Evolutionary conservation across 2,329 filamentous ascomycete species (phyloP), one percentile per base, ranked within the genome.

Genomic region (Sporothrix humicola): DNA sequence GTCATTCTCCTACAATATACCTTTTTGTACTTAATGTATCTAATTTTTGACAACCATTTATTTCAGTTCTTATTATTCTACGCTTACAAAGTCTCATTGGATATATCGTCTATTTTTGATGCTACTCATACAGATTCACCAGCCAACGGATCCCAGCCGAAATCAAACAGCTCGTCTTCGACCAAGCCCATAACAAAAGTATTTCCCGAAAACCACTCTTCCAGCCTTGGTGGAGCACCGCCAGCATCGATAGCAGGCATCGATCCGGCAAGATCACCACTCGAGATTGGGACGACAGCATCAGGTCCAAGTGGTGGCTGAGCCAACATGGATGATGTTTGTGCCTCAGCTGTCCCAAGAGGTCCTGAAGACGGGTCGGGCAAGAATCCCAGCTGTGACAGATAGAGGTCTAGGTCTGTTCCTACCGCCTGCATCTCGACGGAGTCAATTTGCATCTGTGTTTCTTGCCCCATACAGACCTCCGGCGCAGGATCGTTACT

Each of bases 131-230:
- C 42, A 63, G 44, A n/a, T 12, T 50, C 63, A 13, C 63, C 44
- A n/a, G 63, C 31, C 20, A 15, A 68, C 10, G 50, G 68, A 46
- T 70, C 68, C 66, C 68, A 59, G 31, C 52, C 71, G 42, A 73
- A 74, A 46, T 72, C 66, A 31, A 74, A 59, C 73, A 87, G 75
- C 61, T 91, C 89, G 73, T 91, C 88, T 78, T 92, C 90, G 78
- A 92, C 79, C 73, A 92, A 78, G 0, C 88, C 88, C 83, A 92
- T 86, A 82, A 92, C 87, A 77, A 98, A 89, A 72, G 87, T 85
- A 74, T 88, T 91, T 1, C 89, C 88, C 3, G 87, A 89, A 76
- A 91, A 91, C 90, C 90, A 92, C 75, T 90, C 89, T n/a, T 73
- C 71, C 12, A 69, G 63, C 2, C 59, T 12, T 3, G 52, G 44